Evolutionary conservation across 2,329 filamentous ascomycete species (phyloP), one percentile per base, ranked within the genome.

Genomic region (Xenosphaeropsis pyriputrescens): DNA sequence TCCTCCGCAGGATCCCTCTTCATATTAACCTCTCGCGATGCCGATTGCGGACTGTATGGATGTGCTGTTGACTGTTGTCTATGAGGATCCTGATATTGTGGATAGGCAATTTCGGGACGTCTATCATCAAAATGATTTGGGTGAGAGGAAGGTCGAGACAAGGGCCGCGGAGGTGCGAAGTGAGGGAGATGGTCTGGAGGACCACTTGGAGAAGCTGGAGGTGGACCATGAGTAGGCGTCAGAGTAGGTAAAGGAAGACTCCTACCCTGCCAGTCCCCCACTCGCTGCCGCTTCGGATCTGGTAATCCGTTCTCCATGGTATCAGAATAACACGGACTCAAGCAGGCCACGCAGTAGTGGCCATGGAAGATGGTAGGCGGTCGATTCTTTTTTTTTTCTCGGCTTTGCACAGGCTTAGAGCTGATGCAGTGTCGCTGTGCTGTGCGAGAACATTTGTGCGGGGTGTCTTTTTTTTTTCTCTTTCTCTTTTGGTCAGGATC

Each of bases 241-340:
- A 26, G 22, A 9, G 22, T 26, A 26, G 22, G 22, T 26, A 26
- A 26, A 26, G 22, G 22, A 26, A 26, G 22, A 26, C 22, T 26
- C 22, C 22, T 26, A 26, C 22, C 22, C 22, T 26, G 22, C 54
- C 42, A 39, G 38, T 33, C 35, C 38, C 43, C 39, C 48, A 75
- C 61, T 60, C 72, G 70, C 56, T 66, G 67, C 54, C 72, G 70
- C 63, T 76, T 76, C 53, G 57, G 60, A 52, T 75, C 70, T 52
- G 69, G 69, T 59, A 57, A 65, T 58, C 62, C 67, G 62, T 61
- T 61, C 61, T 76, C 72, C 72, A 76, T 76, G 64, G 50, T 54
- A 44, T 38, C 59, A 70, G 57, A 56, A 51, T 51, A 52, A 57
- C 62, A 65, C 62, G 63, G 53, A 57, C 38, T 53, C 45, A 53